Evolutionary conservation across 192 early-diverging fungal species (phyloP), one percentile per base, ranked within the genome.

Genomic region (Coemansia sp.): DNA sequence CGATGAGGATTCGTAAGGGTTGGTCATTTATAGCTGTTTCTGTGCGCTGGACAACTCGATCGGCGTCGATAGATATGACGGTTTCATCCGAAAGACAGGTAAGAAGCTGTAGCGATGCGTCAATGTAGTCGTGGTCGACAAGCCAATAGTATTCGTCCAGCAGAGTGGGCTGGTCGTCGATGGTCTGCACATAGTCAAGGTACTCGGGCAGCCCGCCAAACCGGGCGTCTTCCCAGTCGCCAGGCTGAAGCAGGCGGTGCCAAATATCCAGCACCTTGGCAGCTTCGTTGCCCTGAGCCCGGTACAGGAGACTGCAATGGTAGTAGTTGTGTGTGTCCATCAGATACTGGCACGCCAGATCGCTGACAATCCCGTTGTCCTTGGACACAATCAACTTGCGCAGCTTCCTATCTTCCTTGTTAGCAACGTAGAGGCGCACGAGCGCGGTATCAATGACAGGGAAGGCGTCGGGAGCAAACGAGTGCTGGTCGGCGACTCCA

Each of bases 191-290:
- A 21, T 69, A 75, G 10, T 44, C 66, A 38, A 75, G 33, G 53
- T 83, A 83, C 62, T 83, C 81, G 46, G 57, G 20, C 62, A 75
- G 21, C 11, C 81, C 75, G 55, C 81, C 81, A 58, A 77, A 83
- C 24, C 52, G 21, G 39, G 15, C 15, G 46, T 75, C 76, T 2
- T 30, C 12, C 45, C 51, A 68, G 21, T 74, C 63, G 58, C 66
- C 75, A 1, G 7, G 44, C 16, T 33, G 20, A 21, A 83, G 52
- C 21, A 83, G 34, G 5, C 46, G 35, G n/a, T 59, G 81, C 81
- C 81, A 83, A 20, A 69, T 45, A 15, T 56, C 81, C 38, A 83
- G 67, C 16, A 64, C 71, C 4, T 18, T 12, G 0, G 63, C 44
- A 0, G 24, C 43, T 4, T 11, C 14, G 12, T 75, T 64, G 18